Conservation (phyloP, 2,329 filamentous ascomycete genomes). For the Chaetomium olivaceum region DNA sequence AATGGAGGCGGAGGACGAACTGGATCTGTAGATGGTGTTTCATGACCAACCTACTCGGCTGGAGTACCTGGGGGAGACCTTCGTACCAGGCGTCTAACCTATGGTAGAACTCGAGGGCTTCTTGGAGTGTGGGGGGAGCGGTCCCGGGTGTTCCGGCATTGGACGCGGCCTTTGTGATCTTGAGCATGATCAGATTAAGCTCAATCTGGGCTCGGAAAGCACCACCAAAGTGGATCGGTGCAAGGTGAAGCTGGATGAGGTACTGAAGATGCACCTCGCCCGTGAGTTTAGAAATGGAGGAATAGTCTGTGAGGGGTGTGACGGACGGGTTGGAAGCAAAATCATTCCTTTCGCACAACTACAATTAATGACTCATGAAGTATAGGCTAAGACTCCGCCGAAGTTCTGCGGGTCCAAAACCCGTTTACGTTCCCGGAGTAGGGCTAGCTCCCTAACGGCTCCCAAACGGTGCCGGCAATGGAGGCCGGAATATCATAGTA, state of each 20-base stretch:
- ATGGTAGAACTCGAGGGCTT: constrained; percentile 3
- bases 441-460: too few relatives aligned
- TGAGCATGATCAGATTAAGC: constrained; percentile 5
- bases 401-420: too few relatives aligned
- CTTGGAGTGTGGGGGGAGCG: neutral
- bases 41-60: constrained; percentile 3
- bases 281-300: neutral
- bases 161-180: neutral
- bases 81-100: constrained; percentile 1
- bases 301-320: constrained; percentile 4
- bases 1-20: neutral
- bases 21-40: constrained; percentile 14
- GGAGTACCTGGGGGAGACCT: neutral
- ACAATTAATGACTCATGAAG: too few relatives aligned
- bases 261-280: constrained; percentile 14
- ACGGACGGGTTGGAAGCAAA: neutral
- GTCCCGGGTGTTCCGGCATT: neutral
- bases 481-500: too few relatives aligned
- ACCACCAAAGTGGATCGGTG: neutral
- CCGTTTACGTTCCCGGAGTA: too few relatives aligned
- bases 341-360: too few relatives aligned
- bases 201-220: constrained; percentile 2
- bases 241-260: neutral
- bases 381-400: too few relatives aligned
- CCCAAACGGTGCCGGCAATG: too few relatives aligned